These are phyloP conservation scores for Chaetomium strumarium DNA, from an alignment of 2,329 filamentous ascomycete genomes.

Conservation along the genomic window DNA sequence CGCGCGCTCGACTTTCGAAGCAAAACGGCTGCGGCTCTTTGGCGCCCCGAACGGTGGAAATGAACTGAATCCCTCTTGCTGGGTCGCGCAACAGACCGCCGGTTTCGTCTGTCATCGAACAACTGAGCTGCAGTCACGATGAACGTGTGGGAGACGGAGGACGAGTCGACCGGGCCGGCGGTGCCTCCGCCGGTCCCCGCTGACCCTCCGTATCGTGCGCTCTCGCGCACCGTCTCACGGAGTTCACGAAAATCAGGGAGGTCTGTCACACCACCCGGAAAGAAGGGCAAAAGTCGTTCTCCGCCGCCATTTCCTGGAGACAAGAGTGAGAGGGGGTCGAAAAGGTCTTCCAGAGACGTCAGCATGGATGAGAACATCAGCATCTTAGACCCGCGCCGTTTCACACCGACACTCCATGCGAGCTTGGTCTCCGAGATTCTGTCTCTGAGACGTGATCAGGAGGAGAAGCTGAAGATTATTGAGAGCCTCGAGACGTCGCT, in stretches of 20 bases:
- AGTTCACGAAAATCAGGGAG: conserved; percentile 56
- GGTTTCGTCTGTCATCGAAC: background rate
- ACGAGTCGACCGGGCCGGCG: conserved; percentile 52
- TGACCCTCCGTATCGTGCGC: conserved; percentile 66
- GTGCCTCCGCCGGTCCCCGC: conserved; percentile 62
- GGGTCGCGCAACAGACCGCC: conserved; percentile 7
- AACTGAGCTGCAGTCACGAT: conserved; percentile 33
- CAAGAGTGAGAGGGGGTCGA: conserved; percentile 40
- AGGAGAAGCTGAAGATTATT: conserved; percentile 81
- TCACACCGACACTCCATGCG: conserved; percentile 91
- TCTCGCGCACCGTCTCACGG: conserved; percentile 68
- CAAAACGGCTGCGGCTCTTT: background rate
- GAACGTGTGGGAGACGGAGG: conserved; percentile 57
- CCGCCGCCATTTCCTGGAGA: conserved; percentile 46
- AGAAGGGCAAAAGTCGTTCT: conserved; percentile 51
- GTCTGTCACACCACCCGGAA: conserved; percentile 58
- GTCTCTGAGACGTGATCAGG: conserved; percentile 77
- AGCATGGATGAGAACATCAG: conserved; percentile 62
- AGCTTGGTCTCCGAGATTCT: conserved; percentile 94
- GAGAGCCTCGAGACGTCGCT: conserved; percentile 75
- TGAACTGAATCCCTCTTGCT: conserved; percentile 12
- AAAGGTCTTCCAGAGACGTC: conserved; percentile 53
- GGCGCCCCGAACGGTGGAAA: conserved; percentile 8
- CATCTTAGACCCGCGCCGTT: conserved; percentile 80
- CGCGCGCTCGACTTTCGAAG: background rate